phyloP scores from a whole-genome alignment of 306 rosid species.

The Glycine tomentella region DNA sequence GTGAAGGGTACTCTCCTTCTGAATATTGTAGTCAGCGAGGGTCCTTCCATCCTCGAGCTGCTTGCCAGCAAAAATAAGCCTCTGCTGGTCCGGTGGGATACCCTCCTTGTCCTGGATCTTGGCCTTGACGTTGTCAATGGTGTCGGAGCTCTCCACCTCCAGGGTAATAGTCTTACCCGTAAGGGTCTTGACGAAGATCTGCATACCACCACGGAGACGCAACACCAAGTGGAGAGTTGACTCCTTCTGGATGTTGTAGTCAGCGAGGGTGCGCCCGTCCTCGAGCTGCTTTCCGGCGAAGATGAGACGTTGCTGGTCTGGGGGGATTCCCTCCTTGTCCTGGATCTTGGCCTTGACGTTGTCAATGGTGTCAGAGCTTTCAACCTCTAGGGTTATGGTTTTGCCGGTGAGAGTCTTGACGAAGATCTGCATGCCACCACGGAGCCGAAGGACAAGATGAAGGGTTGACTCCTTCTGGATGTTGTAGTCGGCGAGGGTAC shows the following conservation, averaged over 20 bases:
- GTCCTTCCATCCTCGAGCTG: no score
- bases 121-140: no score
- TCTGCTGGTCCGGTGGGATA: no score
- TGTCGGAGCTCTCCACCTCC: no score
- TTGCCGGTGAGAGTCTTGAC: conserved; percentile 70
- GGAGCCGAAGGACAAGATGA: conserved; percentile 66
- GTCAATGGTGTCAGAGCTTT: conserved; percentile 73
- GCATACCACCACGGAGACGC: no score
- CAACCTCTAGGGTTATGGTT: conserved; percentile 73
- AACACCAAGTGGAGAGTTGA: conserved; percentile 69
- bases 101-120: no score
- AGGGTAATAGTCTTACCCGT: no score
- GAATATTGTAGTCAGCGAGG: no score
- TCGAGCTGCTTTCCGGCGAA: conserved; percentile 71
- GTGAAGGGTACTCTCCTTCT: no score
- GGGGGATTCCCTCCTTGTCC: conserved; percentile 74
- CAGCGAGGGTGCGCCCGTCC: conserved; percentile 71
- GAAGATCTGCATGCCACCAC: conserved; percentile 77
- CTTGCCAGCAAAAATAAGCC: no score
- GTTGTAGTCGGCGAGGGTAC: conserved; percentile 69
- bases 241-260: conserved; percentile 75
- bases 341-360: conserved; percentile 71
- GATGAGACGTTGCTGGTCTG: conserved; percentile 75
- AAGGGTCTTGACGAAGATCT: no score
- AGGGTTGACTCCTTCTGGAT: conserved; percentile 81